These are phyloP conservation scores for Rickenella mellea DNA, from an alignment of 768 basidiomycete genomes.

Conservation along the genomic window DNA sequence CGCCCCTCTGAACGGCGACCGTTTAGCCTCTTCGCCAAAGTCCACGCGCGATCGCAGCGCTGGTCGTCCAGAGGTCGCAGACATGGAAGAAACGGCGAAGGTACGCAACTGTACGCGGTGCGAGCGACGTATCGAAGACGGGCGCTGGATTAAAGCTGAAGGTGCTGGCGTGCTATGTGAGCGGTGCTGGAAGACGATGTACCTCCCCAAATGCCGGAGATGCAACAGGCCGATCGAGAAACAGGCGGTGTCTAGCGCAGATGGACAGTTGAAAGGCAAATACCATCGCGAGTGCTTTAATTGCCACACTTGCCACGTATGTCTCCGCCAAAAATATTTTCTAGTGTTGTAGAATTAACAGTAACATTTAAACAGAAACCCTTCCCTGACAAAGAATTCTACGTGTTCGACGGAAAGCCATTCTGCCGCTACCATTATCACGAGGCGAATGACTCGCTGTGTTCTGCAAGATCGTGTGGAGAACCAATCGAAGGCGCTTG, in stretches of 20 bases:
- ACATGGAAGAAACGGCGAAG: not conserved
- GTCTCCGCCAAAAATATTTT: constrained; percentile 17
- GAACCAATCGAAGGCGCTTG: constrained; percentile 92
- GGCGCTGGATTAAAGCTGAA: constrained; percentile 75
- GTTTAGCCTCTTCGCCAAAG: constrained; percentile 2
- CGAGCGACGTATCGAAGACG: constrained; percentile 59
- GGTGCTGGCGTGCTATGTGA: constrained; percentile 77
- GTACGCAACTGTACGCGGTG: constrained; percentile 53
- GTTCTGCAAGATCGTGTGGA: constrained; percentile 67
- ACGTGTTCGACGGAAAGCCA: constrained; percentile 84
- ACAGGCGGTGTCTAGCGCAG: constrained; percentile 81
- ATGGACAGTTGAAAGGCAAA: constrained; percentile 93
- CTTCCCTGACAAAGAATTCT: constrained; percentile 88
- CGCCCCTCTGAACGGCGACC: constrained; percentile 2
- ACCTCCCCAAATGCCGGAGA: constrained; percentile 90
- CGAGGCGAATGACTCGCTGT: constrained; percentile 83
- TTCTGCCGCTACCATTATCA: constrained; percentile 91
- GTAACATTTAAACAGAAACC: constrained; percentile 44
- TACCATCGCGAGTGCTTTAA: constrained; percentile 90
- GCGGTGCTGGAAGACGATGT: constrained; percentile 92
- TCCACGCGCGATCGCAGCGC: not conserved
- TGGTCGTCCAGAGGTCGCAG: not conserved
- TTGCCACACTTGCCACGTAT: constrained; percentile 72
- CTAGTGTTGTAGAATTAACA: constrained; percentile 1
- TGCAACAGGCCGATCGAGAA: constrained; percentile 85